These are phyloP conservation scores for Alternaria solani DNA, from an alignment of 2,329 filamentous ascomycete genomes.

Conservation along the genomic window DNA sequence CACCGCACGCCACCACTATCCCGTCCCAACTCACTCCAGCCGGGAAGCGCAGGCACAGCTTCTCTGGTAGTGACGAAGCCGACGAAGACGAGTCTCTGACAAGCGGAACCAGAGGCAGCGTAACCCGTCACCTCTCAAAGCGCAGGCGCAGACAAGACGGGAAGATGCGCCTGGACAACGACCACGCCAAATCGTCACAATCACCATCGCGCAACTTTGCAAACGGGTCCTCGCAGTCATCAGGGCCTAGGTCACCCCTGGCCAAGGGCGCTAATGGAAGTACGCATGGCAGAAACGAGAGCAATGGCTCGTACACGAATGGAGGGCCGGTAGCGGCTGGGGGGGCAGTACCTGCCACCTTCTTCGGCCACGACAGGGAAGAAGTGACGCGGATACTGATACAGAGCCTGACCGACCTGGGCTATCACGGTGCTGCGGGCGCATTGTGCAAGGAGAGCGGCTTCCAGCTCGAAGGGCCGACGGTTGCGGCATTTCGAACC, in stretches of 20 bases:
- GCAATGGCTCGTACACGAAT: conserved; percentile 56
- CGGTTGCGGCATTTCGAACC: conserved; percentile 83
- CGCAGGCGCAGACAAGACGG: conserved; percentile 53
- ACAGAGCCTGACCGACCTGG: conserved; percentile 87
- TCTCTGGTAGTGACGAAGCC: conserved; percentile 41
- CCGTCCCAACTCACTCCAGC: conserved; percentile 23
- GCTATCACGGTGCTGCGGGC: conserved; percentile 79
- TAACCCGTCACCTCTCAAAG: conserved; percentile 51
- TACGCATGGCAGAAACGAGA: conserved; percentile 49
- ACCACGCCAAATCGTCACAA: conserved; percentile 51
- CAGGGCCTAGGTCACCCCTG: conserved; percentile 42
- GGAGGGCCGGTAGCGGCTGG: conserved; percentile 47
- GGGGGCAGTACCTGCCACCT: conserved; percentile 56
- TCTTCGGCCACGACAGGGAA: conserved; percentile 87
- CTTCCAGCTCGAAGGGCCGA: conserved; percentile 83
- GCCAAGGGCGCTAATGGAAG: conserved; percentile 54
- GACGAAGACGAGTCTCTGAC: conserved; percentile 22
- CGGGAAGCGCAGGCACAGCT: conserved; percentile 46
- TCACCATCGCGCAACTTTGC: conserved; percentile 49
- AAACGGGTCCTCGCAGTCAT: conserved; percentile 52
- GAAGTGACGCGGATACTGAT: conserved; percentile 93
- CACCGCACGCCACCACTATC: conserved; percentile 24
- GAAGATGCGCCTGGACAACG: conserved; percentile 55
- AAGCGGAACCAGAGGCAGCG: conserved; percentile 36
- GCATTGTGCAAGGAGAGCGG: conserved; percentile 83